Percentiles rank a stretch among this genome's conserved stretches.
These are phyloP conservation scores for Castanea mollissima DNA, from an alignment of 306 rosid genomes.

Conservation along the genomic window DNA sequence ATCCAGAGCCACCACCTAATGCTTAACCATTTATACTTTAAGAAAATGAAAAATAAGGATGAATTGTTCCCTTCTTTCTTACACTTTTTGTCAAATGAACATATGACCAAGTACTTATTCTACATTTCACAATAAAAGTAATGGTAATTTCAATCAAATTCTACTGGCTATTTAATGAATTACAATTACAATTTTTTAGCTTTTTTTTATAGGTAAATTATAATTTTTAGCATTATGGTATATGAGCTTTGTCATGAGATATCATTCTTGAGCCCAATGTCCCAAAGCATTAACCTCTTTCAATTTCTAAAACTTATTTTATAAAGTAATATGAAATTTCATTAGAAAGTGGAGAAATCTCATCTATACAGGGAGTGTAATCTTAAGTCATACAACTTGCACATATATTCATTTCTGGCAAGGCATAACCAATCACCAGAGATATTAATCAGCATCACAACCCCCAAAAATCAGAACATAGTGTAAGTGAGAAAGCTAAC, in stretches of 20 bases:
- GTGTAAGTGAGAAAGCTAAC: slow-evolving; percentile 29
- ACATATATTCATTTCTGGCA: background rate
- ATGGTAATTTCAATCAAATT: background rate
- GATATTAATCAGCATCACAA: background rate
- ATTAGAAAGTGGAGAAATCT: background rate
- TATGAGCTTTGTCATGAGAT: background rate
- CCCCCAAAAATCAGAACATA: slow-evolving; percentile 1
- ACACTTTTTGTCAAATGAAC: background rate
- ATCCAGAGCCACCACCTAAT: slow-evolving; percentile 16
- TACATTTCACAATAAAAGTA: background rate
- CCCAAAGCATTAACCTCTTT: background rate
- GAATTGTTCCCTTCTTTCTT: background rate
- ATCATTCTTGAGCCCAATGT: background rate
- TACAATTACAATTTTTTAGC: too few species aligned
- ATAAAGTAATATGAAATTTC: background rate
- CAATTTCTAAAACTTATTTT: background rate
- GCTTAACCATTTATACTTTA: background rate
- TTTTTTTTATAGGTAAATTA: too few species aligned
- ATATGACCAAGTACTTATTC: background rate
- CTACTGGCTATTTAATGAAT: background rate
- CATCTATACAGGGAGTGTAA: background rate
- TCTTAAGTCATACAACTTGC: background rate
- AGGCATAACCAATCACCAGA: background rate
- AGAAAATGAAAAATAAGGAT: background rate
- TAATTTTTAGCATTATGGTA: background rate